Base-by-base conservation (phyloP, 2,329 filamentous ascomycete genomes). In the Microsporum ferrugineum region DNA sequence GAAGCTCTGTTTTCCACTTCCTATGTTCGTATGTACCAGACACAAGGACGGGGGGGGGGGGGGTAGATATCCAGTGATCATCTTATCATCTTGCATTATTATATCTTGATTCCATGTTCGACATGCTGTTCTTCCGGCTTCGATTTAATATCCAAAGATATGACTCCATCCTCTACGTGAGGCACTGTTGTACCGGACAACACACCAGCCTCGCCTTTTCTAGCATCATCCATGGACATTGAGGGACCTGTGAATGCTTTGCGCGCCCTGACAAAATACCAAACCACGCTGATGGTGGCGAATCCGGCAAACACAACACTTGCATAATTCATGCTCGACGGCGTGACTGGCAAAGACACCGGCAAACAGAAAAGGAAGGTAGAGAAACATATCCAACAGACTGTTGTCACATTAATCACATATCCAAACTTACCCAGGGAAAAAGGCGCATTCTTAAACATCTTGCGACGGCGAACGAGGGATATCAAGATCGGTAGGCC, bases 331-430 rank as follows among this genome's bases (percentile, higher is more conserved):
- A 87, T 87, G 17, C 73, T 77, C 10, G 71, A 71, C 2, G 83
- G 70, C 8, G 77, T 76, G 2, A 86, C 83, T 0, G 83, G 81
- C 7, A 87, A 70, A 2, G 80, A 79, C 4, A 83, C 80, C 1
- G 84, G 88, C 86, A 91, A 88, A 70, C 86, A 90, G 76, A 90
- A 91, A 51, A 91, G 75, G 61, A 88, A 80, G 14, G 89, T 80
- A 1, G 87, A 82, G 17, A 91, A 77, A 36, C 77, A 72, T 62
- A 91, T 89, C 88, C 88, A 91, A 43, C 77, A 73, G n/a, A 90
- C 72, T 58, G 85, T 88, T 49, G 84, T 73, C 38, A 82, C 71
- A 70, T 91, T 91, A 71, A 90, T 87, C 3, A 78, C 69, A 68
- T 80, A 83, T 0, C 88, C 88, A 65, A 89, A 85, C 53, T 74